Evolutionary conservation across 1,284 basidiomycete species (phyloP).

Genomic region (Ustilago trichophora): DNA sequence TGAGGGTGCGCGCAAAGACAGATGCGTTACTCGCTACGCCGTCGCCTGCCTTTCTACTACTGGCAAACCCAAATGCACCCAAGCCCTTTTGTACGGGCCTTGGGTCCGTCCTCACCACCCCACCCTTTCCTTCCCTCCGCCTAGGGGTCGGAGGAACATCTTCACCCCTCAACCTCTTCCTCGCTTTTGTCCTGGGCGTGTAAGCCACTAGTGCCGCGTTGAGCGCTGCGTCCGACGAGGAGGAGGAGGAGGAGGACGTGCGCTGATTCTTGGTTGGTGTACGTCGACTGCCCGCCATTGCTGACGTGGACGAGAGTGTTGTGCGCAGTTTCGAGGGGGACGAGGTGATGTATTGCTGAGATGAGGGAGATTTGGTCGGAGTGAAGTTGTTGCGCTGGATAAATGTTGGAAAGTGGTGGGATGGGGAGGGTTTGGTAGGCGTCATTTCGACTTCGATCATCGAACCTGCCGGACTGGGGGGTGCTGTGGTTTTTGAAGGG

Average conservation of each 20-base stretch:
- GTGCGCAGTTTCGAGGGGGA: conserved; percentile 32
- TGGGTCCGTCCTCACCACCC: conserved; percentile 9
- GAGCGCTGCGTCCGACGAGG: conserved; percentile 22
- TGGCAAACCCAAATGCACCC: conserved; percentile 23
- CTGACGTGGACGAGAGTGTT: conserved; percentile 5
- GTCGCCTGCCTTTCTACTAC: conserved; percentile 1
- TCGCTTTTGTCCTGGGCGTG: conserved; percentile 57
- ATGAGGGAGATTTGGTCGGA: conserved; percentile 7
- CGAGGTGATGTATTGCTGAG: conserved; percentile 14
- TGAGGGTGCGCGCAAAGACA: conserved; percentile 8
- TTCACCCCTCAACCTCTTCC: conserved; percentile 59
- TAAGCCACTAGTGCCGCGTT: conserved; percentile 30
- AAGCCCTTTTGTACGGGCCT: conserved; percentile 11
- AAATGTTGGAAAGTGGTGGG: conserved; percentile 6
- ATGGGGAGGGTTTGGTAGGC: conserved; percentile 22
- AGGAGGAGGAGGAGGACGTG: too few species aligned
- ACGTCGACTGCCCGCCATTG: background rate
- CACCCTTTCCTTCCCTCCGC: background rate
- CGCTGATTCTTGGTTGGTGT: conserved; percentile 16
- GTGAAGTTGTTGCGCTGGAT: conserved; percentile 5
- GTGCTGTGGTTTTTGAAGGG: conserved; percentile 7
- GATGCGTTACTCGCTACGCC: conserved; percentile 3
- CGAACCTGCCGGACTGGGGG: conserved; percentile 26
- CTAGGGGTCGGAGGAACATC: conserved; percentile 51
- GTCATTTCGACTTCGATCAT: conserved; percentile 43